A percentile compares a stretch with the other conserved stretches of the same genome.
Evolutionary conservation across 257 asterid species (phyloP).

Genomic region (Fraxinus americana): DNA sequence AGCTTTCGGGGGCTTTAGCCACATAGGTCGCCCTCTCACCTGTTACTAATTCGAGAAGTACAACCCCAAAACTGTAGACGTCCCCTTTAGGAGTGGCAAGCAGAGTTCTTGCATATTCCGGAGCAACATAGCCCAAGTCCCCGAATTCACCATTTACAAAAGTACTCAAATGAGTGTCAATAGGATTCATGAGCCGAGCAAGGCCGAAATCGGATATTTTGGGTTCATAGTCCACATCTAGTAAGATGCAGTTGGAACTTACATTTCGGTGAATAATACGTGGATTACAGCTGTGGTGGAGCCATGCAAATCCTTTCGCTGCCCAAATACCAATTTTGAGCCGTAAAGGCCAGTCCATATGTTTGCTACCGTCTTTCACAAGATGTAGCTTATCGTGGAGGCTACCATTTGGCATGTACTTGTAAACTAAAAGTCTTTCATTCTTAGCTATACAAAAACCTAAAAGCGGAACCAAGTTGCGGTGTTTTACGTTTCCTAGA

Average conservation of each 20-base stretch:
- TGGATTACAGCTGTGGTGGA: constrained; percentile 75
- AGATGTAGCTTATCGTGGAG: constrained; percentile 56
- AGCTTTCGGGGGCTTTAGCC: constrained; percentile 66
- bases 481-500: constrained; percentile 36
- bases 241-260: constrained; percentile 42
- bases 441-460: too few species aligned
- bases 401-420: constrained; percentile 61
- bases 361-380: constrained; percentile 29
- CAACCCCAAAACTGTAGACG: too few species aligned
- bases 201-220: constrained; percentile 85
- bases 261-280: constrained; percentile 68
- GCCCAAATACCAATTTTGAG: constrained; percentile 57
- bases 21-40: constrained; percentile 69
- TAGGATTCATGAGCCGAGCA: constrained; percentile 86
- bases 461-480: too few species aligned
- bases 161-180: constrained; percentile 90
- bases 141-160: constrained; percentile 92
- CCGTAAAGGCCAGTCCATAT: constrained; percentile 61
- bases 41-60: constrained; percentile 20
- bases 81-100: constrained; percentile 48
- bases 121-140: constrained; percentile 87
- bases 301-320: constrained; percentile 71
- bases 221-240: constrained; percentile 55
- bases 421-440: constrained; percentile 47
- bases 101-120: constrained; percentile 76